Conservation (phyloP, 257 asterid species). For the Oldenlandia corymbosa region DNA sequence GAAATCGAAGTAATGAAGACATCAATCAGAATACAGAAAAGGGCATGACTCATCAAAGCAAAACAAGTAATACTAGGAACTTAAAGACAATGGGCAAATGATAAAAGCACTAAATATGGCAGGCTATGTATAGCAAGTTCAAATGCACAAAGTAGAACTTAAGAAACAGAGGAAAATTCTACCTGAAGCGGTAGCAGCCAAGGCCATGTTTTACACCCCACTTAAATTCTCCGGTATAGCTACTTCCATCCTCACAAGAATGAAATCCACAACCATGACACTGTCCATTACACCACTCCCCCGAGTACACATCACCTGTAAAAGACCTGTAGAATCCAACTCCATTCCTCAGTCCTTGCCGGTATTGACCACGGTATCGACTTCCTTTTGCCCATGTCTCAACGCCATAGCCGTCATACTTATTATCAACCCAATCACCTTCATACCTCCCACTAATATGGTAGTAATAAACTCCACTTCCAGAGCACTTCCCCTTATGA, state of each 20-base stretch:
- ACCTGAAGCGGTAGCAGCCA: constrained; percentile 44
- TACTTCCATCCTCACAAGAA: constrained; percentile 43
- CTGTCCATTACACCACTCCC: constrained; percentile 50
- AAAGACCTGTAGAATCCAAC: constrained; percentile 39
- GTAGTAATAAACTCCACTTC: constrained; percentile 45
- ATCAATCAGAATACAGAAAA: background rate
- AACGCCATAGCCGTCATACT: constrained; percentile 40
- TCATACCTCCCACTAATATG: constrained; percentile 43
- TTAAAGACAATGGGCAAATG: background rate
- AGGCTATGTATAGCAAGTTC: background rate
- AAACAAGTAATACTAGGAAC: background rate
- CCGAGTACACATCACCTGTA: constrained; percentile 36
- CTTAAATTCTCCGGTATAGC: constrained; percentile 39
- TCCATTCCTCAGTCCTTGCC: constrained; percentile 46
- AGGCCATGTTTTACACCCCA: constrained; percentile 51
- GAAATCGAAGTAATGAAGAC: background rate
- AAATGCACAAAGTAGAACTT: background rate
- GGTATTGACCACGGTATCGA: constrained; percentile 39
- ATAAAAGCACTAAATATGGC: background rate
- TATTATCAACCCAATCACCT: constrained; percentile 46
- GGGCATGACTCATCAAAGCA: background rate
- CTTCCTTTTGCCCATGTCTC: constrained; percentile 47
- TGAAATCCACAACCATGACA: constrained; percentile 39
- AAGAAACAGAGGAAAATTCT: constrained; percentile 10
- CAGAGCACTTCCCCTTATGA: constrained; percentile 44